These are phyloP conservation scores for Skeletonema tropicum DNA, from an alignment of 108 stramenopile species.

Conservation along the genomic window DNA sequence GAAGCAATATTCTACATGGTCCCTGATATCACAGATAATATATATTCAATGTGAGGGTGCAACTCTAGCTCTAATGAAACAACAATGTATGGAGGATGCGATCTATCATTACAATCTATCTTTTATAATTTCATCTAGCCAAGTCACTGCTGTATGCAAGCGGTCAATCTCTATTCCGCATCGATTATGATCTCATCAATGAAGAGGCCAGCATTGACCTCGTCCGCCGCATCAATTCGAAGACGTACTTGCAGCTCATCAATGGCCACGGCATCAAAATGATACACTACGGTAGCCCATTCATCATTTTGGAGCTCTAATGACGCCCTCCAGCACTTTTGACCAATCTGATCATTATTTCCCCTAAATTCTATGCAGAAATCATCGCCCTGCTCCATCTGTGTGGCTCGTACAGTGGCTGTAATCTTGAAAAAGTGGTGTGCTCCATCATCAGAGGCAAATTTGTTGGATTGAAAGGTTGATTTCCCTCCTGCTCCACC, in stretches of 20 bases:
- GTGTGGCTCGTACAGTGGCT: background rate
- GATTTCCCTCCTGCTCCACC: background rate
- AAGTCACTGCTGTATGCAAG: background rate
- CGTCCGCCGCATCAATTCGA: background rate
- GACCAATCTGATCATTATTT: too few species aligned
- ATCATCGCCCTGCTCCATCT: background rate
- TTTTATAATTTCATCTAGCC: background rate
- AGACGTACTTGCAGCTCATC: too few species aligned
- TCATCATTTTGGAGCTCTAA: too few species aligned
- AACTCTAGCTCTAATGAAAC: too few species aligned
- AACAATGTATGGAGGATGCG: too few species aligned
- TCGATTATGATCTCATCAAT: constrained; percentile 8
- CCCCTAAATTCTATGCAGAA: too few species aligned
- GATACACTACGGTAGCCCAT: too few species aligned
- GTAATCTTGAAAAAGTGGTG: constrained; percentile 2
- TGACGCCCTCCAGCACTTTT: too few species aligned
- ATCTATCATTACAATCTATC: background rate
- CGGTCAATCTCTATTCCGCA: background rate
- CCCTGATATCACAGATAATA: too few species aligned
- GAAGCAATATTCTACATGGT: too few species aligned
- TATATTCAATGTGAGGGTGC: too few species aligned
- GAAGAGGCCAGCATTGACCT: background rate
- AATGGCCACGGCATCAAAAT: too few species aligned
- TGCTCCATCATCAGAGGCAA: background rate
- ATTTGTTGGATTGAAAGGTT: background rate